phyloP scores from a whole-genome alignment of 73 alveolate genomes.

The Paramecium bursaria region DNA sequence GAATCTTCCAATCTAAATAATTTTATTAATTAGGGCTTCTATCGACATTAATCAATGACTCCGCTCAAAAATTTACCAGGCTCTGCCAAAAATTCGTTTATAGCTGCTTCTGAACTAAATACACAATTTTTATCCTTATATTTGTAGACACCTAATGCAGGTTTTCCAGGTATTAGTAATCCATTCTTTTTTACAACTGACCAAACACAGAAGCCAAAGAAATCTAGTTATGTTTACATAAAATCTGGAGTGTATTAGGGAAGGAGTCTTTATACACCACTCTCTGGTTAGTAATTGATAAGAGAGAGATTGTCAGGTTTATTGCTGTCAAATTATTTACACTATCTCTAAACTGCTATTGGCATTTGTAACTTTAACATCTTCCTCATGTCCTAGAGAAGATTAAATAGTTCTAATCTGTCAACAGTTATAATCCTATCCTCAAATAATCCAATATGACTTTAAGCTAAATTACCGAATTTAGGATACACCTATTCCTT shows the following conservation, averaged over 20 bases:
- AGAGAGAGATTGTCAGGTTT: slow-evolving; percentile 21
- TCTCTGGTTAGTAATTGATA: slow-evolving; percentile 56
- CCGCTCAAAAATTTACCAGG: slow-evolving; percentile 83
- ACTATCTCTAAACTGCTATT: slow-evolving; percentile 69
- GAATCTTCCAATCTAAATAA: slow-evolving; percentile 77
- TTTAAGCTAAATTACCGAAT: slow-evolving; percentile 87
- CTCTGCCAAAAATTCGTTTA: slow-evolving; percentile 75
- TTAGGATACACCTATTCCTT: slow-evolving; percentile 94
- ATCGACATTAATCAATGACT: slow-evolving; percentile 79
- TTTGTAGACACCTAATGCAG: slow-evolving; percentile 89
- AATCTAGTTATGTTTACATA: slow-evolving; percentile 91
- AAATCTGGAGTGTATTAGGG: slow-evolving; percentile 94
- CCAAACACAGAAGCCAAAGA: slow-evolving; percentile 89
- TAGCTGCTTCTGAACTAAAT: slow-evolving; percentile 78
- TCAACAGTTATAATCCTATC: slow-evolving; percentile 84
- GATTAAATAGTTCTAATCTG: slow-evolving; percentile 85
- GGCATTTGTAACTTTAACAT: slow-evolving; percentile 58
- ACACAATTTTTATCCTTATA: slow-evolving; percentile 79
- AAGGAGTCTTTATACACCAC: slow-evolving; percentile 76
- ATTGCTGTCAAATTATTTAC: slow-evolving; percentile 73
- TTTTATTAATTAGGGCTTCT: slow-evolving; percentile 84
- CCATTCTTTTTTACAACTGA: slow-evolving; percentile 86
- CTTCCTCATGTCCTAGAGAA: slow-evolving; percentile 66
- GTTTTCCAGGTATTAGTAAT: slow-evolving; percentile 91
- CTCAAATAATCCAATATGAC: slow-evolving; percentile 86